Base-by-base conservation (phyloP, 1,139 yeast species). In the Arxiozyma bovina region DNA sequence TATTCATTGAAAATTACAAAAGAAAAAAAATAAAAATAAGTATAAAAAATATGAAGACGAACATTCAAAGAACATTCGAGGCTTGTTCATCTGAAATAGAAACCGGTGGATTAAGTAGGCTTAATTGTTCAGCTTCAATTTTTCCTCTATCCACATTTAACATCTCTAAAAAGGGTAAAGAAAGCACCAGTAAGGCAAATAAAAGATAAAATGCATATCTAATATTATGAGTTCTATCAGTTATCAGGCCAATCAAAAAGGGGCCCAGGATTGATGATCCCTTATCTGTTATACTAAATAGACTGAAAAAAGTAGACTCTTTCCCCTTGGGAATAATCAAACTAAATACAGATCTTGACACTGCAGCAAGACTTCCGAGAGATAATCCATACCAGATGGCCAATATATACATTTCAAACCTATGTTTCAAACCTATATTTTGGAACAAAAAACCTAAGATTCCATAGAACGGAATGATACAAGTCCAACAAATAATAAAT, bases 221-320 rank as follows among this genome's bases (percentile, higher is more conserved):
- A 53, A 85, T 82, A 58, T 84, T 81, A 63, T 85, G 90, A 0
- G 87, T 82, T 54, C 71, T 71, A 68, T 85, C 88, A 4, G 86
- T 81, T 51, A 85, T 77, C 55, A 83, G 56, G 0, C 88, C 91
- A 17, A 85, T 79, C 30, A 84, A 62, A 8, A 81, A 69, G 0
- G 91, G 91, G 0, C 91, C 90, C 40, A 85, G 60, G 5, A 85
- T 78, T 0, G 87, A 81, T 9, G 87, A 81, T 3, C 90, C 89
- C 62, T 85, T 85, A 65, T 85, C 91, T 0, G 91, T 85, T 45
- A 85, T 81, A 41, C 85, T 79, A 66, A 80, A 85, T 48, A 85
- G 70, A 18, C 89, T 83, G 67, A 85, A 85, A 63, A 84, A 85
- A 3, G 83, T 79, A 1, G 84, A 79, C 61, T 85, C 91, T 61